Conservation (phyloP, 768 basidiomycete species). For the Mycena crocata region DNA sequence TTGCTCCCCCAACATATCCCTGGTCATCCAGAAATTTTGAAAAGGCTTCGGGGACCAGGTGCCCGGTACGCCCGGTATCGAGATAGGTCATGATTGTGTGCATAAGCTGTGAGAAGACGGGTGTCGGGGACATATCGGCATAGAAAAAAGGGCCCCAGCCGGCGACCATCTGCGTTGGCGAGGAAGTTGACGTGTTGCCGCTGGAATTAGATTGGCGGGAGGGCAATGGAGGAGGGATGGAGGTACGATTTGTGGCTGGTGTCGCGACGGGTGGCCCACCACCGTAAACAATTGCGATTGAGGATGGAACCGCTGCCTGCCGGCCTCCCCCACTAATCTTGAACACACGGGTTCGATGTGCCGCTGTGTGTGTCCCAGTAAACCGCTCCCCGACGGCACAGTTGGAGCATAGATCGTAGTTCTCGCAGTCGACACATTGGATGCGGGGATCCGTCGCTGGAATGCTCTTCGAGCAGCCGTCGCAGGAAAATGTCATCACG, state of each 20-base stretch:
- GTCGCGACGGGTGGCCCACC: neutral
- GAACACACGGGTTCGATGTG: constrained; percentile 3
- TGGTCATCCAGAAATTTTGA: constrained; percentile 29
- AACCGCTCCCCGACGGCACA: constrained; percentile 22
- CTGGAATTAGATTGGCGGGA: neutral
- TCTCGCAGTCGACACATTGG: constrained; percentile 21
- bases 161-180: neutral
- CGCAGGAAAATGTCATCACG: constrained; percentile 8
- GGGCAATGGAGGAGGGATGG: neutral
- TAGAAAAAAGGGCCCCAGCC: constrained; percentile 28
- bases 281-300: neutral
- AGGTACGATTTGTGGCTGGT: neutral
- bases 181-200: neutral
- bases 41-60: constrained; percentile 29
- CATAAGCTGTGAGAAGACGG: constrained; percentile 9
- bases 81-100: constrained; percentile 25
- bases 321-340: neutral
- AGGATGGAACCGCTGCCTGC: neutral
- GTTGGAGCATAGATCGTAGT: constrained; percentile 19
- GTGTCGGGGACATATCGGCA: constrained; percentile 18
- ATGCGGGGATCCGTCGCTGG: constrained; percentile 4
- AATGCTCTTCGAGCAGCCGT: constrained; percentile 17
- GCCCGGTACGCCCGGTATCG: constrained; percentile 19
- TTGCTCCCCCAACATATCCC: constrained; percentile 21
- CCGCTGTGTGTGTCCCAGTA: neutral